phyloP scores from a whole-genome alignment of 768 basidiomycete species.

The Nidularia sp. region DNA sequence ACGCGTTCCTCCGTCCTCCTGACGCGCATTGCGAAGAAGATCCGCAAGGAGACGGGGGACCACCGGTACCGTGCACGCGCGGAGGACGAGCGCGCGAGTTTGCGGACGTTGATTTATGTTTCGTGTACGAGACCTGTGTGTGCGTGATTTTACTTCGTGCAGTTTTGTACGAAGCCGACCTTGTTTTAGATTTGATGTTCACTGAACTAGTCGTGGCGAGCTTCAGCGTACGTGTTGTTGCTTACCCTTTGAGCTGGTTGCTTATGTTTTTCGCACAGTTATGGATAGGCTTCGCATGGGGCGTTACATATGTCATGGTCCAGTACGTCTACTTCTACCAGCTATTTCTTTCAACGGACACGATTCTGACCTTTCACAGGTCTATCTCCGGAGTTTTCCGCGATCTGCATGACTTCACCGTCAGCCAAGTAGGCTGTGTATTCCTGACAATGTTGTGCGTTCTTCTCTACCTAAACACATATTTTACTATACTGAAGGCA shows the following conservation, averaged over 20 bases:
- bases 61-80: conserved; percentile 47
- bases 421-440: conserved; percentile 53
- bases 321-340: conserved; percentile 31
- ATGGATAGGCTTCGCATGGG: conserved; percentile 76
- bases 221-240: conserved; percentile 56
- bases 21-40: conserved; percentile 47
- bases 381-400: conserved; percentile 56
- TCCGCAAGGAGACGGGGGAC: conserved; percentile 61
- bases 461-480: not conserved
- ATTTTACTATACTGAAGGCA: not conserved
- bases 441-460: conserved; percentile 57
- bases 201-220: conserved; percentile 75
- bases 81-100: conserved; percentile 47
- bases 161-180: not conserved
- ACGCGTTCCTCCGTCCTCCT: conserved; percentile 69
- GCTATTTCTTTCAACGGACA: not conserved
- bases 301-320: conserved; percentile 65
- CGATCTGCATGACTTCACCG: conserved; percentile 53
- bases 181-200: conserved; percentile 47
- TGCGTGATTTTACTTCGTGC: conserved; percentile 26
- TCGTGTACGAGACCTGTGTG: conserved; percentile 67
- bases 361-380: conserved; percentile 19
- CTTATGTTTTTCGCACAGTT: conserved; percentile 30
- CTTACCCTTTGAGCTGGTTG: conserved; percentile 11
- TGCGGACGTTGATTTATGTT: conserved; percentile 53